phyloP scores from a whole-genome alignment of 2,329 filamentous ascomycete genomes.

The Fusarium neocosmosporiellum region DNA sequence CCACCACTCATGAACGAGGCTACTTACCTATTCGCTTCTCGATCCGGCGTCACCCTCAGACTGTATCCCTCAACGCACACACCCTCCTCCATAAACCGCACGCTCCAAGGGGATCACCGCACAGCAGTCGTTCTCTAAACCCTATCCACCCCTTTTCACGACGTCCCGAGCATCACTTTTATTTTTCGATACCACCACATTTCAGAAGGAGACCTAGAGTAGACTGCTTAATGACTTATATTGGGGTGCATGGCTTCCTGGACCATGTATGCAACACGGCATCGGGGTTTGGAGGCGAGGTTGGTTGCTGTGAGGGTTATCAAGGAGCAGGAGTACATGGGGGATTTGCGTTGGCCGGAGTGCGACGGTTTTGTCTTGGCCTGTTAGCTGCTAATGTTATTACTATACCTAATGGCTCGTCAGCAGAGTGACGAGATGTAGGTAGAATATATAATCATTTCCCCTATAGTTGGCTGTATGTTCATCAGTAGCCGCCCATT shows the following conservation, averaged over 20 bases:
- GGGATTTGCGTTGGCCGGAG: slow-evolving; percentile 12
- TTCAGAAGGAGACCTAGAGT: slow-evolving; percentile 48
- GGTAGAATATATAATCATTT: slow-evolving; percentile 44
- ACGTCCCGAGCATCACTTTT: slow-evolving; percentile 38
- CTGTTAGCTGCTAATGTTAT: slow-evolving; percentile 25
- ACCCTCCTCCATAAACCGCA: slow-evolving; percentile 17
- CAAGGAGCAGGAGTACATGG: slow-evolving; percentile 28
- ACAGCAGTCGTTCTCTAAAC: slow-evolving; percentile 18
- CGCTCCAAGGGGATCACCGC: slow-evolving; percentile 8
- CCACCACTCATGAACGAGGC: slow-evolving; percentile 13
- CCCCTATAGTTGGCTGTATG: slow-evolving; percentile 1
- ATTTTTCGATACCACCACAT: slow-evolving; percentile 54
- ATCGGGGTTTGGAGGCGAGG: slow-evolving; percentile 4
- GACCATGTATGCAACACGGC: slow-evolving; percentile 1
- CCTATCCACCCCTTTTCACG: slow-evolving; percentile 9
- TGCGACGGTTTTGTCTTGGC: slow-evolving; percentile 17
- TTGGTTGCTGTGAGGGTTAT: slow-evolving; percentile 17
- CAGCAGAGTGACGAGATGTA: slow-evolving; percentile 30
- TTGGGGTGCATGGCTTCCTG: slow-evolving; percentile 32
- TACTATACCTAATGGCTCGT: slow-evolving; percentile 15
- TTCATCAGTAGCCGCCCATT: not conserved
- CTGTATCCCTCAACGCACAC: slow-evolving; percentile 17
- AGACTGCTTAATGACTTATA: slow-evolving; percentile 48
- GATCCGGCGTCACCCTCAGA: slow-evolving; percentile 20
- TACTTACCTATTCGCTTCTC: slow-evolving; percentile 23